Base-by-base conservation (phyloP, 352 stramenopile genomes). In the Phytophthora kernoviae region DNA sequence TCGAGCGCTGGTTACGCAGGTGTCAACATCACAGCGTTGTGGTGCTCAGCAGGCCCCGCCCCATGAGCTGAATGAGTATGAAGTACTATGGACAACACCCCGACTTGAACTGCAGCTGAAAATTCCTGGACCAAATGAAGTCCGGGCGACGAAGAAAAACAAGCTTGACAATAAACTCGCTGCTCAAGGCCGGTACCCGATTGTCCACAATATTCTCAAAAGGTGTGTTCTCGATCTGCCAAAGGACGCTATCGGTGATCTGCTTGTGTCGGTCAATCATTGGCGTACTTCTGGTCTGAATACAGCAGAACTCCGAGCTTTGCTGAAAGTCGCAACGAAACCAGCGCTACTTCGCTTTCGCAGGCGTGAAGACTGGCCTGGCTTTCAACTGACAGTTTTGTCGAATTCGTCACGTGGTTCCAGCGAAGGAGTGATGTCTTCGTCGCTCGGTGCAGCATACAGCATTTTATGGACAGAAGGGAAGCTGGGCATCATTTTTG, bases 401-500 rank as follows among this genome's bases (percentile, higher is more conserved):
- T 68, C 65, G 22, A 41, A 32, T 21, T 66, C 30, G 4, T 64
- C 51, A 11, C 43, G 64, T 32, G 47, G 33, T 10, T 47, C 49
- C 1, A 42, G 69, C 17, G 57, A 70, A 9, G 46, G 48, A 41
- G n/a, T 18, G 5, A 10, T 37, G 24, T 12, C 46, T 9, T 26
- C 52, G 18, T 33, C 50, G 21, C 36, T 51, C 22, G 45, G 39
- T 26, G 58, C 61, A 30, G 39, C 45, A n/a, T 87, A 81, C 70
- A 80, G 40, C 17, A 62, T 87, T 40, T 36, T 79, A 12, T 87
- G 77, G 77, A 68, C 41, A 12, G 37, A 68, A 26, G 65, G 70
- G 0, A 50, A 69, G 15, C 61, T 87, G 4, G 77, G 77, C 1
- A 60, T 87, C 44, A 65, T 70, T 7, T 87, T 87, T 33, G 68